These are phyloP conservation scores for Aspergillus diversus DNA, from an alignment of 495 filamentous ascomycete species.

Conservation along the genomic window DNA sequence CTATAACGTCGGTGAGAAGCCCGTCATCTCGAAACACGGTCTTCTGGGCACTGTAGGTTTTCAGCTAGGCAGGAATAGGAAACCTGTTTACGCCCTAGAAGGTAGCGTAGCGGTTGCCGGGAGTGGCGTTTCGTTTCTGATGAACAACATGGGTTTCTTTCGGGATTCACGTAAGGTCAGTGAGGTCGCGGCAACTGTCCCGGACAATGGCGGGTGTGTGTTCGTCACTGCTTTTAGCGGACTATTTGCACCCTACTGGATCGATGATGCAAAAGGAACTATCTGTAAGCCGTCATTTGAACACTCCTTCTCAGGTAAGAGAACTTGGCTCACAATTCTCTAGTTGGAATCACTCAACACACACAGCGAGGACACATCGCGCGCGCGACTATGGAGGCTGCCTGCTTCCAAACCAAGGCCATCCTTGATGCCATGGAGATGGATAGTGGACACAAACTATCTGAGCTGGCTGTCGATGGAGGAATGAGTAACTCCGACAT, in stretches of 20 bases:
- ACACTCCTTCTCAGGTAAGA: not conserved
- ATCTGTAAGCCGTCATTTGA: constrained; percentile 63
- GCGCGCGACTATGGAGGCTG: constrained; percentile 90
- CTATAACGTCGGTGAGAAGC: constrained; percentile 89
- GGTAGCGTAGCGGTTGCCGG: constrained; percentile 92
- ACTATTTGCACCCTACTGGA: constrained; percentile 98
- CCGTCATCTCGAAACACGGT: constrained; percentile 88
- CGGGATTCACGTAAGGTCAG: constrained; percentile 77
- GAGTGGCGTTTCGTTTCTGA: constrained; percentile 85
- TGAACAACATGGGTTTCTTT: constrained; percentile 88
- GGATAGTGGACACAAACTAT: constrained; percentile 78
- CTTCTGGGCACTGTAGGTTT: constrained; percentile 90
- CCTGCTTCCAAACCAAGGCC: constrained; percentile 93
- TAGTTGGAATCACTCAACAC: constrained; percentile 88
- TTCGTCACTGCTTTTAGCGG: constrained; percentile 98
- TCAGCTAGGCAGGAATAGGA: constrained; percentile 60
- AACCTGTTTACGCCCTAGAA: constrained; percentile 88
- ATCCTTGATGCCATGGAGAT: constrained; percentile 95
- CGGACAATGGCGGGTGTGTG: constrained; percentile 89
- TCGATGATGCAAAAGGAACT: constrained; percentile 92
- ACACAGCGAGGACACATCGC: constrained; percentile 91
- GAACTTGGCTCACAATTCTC: constrained; percentile 15
- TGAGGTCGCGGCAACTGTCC: constrained; percentile 76
- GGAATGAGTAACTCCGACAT: constrained; percentile 93
- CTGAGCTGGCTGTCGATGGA: constrained; percentile 84